Percentiles rank a stretch among this genome's conserved stretches.
Conservation (phyloP, 2,329 filamentous ascomycete species). For the Fusarium penzigii region DNA sequence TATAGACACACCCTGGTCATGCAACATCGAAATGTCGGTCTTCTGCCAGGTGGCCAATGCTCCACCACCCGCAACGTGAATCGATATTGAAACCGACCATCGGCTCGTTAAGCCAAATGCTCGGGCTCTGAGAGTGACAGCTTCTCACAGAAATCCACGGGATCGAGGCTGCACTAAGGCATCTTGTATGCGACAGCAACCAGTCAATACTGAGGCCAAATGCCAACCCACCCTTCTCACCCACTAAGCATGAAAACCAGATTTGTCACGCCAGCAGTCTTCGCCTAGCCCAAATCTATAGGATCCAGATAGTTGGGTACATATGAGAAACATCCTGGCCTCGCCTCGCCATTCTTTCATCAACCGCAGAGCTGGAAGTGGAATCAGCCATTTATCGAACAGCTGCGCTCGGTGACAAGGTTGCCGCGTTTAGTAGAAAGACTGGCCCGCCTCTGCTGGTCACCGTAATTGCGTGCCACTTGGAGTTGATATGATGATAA, state of each 20-base stretch:
- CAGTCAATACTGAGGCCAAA: slow-evolving; percentile 18
- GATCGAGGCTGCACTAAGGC: neutral
- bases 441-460: slow-evolving; percentile 8
- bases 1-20: slow-evolving; percentile 3
- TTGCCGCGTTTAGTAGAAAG: slow-evolving; percentile 1
- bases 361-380: neutral
- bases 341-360: neutral
- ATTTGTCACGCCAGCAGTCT: neutral
- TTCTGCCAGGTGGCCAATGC: slow-evolving; percentile 20
- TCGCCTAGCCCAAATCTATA: slow-evolving; percentile 10
- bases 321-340: slow-evolving; percentile 20
- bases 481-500: slow-evolving; percentile 23
- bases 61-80: slow-evolving; percentile 21
- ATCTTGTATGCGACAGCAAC: neutral
- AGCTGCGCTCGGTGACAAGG: neutral
- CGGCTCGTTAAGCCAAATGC: slow-evolving; percentile 20
- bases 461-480: slow-evolving; percentile 14
- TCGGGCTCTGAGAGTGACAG: slow-evolving; percentile 8
- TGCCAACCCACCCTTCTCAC: neutral
- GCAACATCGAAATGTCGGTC: slow-evolving; percentile 28
- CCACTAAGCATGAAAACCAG: neutral
- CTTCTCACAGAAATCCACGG: neutral
- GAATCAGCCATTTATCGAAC: neutral
- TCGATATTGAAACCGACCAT: slow-evolving; percentile 12
- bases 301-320: slow-evolving; percentile 19